Conservation (phyloP, 2,329 filamentous ascomycete genomes). For the Ramularia endophylla region DNA sequence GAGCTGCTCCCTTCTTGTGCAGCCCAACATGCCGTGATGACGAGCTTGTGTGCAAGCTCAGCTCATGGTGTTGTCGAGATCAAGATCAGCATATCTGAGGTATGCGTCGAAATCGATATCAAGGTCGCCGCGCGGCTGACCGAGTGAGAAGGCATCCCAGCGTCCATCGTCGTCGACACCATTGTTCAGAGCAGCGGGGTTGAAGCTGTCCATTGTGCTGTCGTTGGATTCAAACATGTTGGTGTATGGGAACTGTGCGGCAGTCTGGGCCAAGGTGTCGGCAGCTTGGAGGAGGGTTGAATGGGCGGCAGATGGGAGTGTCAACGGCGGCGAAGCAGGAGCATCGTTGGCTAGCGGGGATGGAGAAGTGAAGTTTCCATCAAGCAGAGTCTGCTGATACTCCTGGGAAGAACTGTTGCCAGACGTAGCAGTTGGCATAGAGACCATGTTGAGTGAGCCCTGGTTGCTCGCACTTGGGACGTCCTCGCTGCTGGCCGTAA, state of each 20-base stretch:
- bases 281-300: background rate
- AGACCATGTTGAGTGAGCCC: constrained; percentile 20
- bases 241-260: constrained; percentile 11
- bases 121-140: too few relatives aligned
- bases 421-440: constrained; percentile 3
- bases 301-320: background rate
- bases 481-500: constrained; percentile 15
- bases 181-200: constrained; percentile 13
- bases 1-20: too few relatives aligned
- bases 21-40: too few relatives aligned
- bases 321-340: background rate
- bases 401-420: too few relatives aligned
- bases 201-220: constrained; percentile 17
- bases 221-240: constrained; percentile 16
- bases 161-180: constrained; percentile 5
- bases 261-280: constrained; percentile 1
- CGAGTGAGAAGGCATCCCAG: constrained; percentile 8
- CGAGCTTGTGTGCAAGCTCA: too few relatives aligned
- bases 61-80: too few relatives aligned
- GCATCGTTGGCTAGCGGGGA: too few relatives aligned
- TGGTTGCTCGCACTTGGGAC: constrained; percentile 10
- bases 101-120: too few relatives aligned
- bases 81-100: too few relatives aligned
- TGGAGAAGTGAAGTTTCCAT: too few relatives aligned
- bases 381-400: too few relatives aligned